Evolutionary conservation across 2,329 filamentous ascomycete genomes (phyloP), one percentile per base, ranked within the genome.

Genomic region (Exophiala xenobiotica): DNA sequence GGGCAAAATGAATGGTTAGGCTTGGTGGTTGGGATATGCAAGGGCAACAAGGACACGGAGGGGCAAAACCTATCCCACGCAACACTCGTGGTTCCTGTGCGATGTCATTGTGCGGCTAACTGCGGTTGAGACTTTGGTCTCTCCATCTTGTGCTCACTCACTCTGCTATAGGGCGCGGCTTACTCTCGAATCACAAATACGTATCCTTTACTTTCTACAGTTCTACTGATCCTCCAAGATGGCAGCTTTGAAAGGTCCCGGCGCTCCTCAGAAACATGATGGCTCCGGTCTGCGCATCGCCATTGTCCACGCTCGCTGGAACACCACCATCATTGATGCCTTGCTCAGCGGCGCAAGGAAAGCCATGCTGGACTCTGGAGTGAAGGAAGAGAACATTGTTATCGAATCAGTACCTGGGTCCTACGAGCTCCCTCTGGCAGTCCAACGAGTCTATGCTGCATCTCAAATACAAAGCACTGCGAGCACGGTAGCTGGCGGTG

Each of bases 261-360:
- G 82, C 58, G 76, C 78, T 64, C 73, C 78, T 24, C 77, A 76
- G 64, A 71, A 65, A 51, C 78, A 78, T 66, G 79, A 84, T 65
- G 81, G 88, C 70, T 82, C 82, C 64, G 78, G 76, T 65, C 82
- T 99, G 59, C 89, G 93, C 67, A 86, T 99, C 68, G 92, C 88
- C 67, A 97, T 99, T 67, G 82, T 99, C 53, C 93, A 97, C 74
- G 92, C 92, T 53, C 85, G 93, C 65, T 99, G 93, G 93, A 99
- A 99, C 76, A 79, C 79, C 60, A 80, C 79, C 61, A 89, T 99
- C 68, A 96, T 97, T 71, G 84, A 88, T 53, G 84, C 90, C 46
- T 83, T 99, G 51, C 79, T 99, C 55, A 77, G 80, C 46, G 93
- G 93, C 59, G 83, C 88, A 39, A 88, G 86, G 72, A 85, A 86